Percentiles rank a stretch among this genome's conserved stretches.
These are phyloP conservation scores for Cynara cardunculus DNA, from an alignment of 129 eudicot species.

Conservation along the genomic window DNA sequence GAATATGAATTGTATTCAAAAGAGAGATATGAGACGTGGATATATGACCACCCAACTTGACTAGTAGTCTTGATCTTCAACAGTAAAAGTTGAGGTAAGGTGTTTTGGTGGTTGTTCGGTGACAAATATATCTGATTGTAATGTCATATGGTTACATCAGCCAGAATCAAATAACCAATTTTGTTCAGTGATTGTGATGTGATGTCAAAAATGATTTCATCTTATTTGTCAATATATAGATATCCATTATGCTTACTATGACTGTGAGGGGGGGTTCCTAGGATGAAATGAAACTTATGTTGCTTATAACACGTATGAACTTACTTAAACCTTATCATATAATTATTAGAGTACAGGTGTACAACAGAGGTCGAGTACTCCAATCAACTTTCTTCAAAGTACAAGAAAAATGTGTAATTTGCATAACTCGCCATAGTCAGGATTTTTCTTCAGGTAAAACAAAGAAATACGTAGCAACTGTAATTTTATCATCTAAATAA, in stretches of 20 bases:
- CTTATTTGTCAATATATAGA: background rate
- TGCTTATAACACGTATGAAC: background rate
- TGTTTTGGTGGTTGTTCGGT: too few species aligned
- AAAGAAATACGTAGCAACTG: background rate
- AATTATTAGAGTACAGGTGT: background rate
- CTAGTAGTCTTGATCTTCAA: too few species aligned
- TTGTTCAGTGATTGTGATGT: too few species aligned
- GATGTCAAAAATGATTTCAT: background rate
- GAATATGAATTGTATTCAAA: too few species aligned
- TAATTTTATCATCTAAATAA: background rate
- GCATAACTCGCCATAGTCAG: conserved; percentile 3
- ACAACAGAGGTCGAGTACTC: background rate
- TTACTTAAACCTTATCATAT: background rate
- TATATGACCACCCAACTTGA: too few species aligned
- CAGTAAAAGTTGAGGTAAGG: too few species aligned
- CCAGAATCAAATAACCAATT: too few species aligned
- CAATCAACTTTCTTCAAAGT: background rate
- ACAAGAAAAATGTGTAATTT: background rate
- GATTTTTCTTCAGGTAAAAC: background rate
- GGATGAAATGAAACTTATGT: background rate
- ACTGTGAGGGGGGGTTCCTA: background rate
- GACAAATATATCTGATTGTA: too few species aligned
- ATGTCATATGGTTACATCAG: too few species aligned
- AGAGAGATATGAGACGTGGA: too few species aligned
- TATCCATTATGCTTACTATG: background rate